A percentile compares a stretch with the other conserved stretches of the same genome.
Evolutionary conservation across 371 early-diverging fungal genomes (phyloP).

Genomic region (Nosema bombycis): DNA sequence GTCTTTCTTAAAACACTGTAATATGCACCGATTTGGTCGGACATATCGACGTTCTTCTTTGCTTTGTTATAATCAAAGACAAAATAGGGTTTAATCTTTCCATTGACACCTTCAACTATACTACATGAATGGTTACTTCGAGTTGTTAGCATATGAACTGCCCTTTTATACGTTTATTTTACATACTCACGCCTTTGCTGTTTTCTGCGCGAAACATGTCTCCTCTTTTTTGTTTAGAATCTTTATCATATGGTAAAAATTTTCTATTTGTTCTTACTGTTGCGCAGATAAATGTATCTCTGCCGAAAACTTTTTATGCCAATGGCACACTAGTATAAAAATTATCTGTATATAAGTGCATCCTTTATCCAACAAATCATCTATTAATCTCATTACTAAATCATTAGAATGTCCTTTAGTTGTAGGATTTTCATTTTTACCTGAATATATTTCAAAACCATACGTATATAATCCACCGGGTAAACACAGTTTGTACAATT

Average conservation of each 20-base stretch:
- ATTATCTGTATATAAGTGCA: background rate
- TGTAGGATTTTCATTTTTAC: background rate
- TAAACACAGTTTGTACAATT: background rate
- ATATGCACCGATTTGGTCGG: background rate
- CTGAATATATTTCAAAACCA: background rate
- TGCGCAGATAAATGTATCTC: background rate
- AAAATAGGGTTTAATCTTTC: background rate
- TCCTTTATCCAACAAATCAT: background rate
- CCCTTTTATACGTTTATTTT: background rate
- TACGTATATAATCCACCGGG: background rate
- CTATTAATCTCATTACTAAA: background rate
- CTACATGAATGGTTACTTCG: background rate
- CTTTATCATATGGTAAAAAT: background rate
- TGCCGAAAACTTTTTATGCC: background rate
- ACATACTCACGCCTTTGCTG: background rate
- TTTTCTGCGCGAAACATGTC: background rate
- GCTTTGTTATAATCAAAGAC: background rate
- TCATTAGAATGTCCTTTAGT: background rate
- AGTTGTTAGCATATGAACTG: background rate
- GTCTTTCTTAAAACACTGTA: background rate
- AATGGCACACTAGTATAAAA: background rate
- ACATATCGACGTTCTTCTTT: background rate
- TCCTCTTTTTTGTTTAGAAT: background rate
- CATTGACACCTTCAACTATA: background rate
- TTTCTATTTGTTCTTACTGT: too few species aligned